Evolutionary conservation across 805 yeast genomes (phyloP), one percentile per base, ranked within the genome.

Genomic region (Tetrapisispora phaffii): DNA sequence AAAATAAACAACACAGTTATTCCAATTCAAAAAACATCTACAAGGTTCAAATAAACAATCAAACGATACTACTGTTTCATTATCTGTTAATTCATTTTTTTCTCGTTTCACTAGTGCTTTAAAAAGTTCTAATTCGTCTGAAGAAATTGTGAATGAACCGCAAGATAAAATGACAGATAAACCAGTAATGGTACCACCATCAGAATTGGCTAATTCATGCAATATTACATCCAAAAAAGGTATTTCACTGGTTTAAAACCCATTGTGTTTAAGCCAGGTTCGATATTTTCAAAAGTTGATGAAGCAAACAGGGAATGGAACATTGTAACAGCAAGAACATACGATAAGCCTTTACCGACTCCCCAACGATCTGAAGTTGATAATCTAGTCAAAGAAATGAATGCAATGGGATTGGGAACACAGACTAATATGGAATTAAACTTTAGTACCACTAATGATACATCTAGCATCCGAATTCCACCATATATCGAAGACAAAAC

Each of bases 281-380:
- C 53, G 1, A 35, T 48, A 13, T n/a, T 46, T 15, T 37, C 44
- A 16, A 55, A 44, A 33, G 42, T 56, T 4, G 51, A 51, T 34
- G 44, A 47, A 16, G 60, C 56, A 3, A 57, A 57, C 26, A 44
- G 42, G 21, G 46, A 44, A 22, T 57, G 62, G 62, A 58, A 58
- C 4, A 49, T 56, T 16, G 43, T 44, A 8, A 47, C 53, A 7
- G 52, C 54, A 9, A 50, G 42, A 32, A 51, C 43, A n/a, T 54
- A 52, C 35, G 52, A 55, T 16, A 57, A 57, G 36, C 58, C 59
- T 7, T 41, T 57, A 4, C 62, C 62, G 9, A 39, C 31, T 7
- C 47, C 47, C 2, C 13, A 17, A 9, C 22, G n/a, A 7, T 8
- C 23, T n/a, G 40, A 39, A n/a, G 33, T 34, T 7, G 38, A 39